phyloP scores from a whole-genome alignment of 176 grass and related monocot genomes.

The Ensete ventricosum region DNA sequence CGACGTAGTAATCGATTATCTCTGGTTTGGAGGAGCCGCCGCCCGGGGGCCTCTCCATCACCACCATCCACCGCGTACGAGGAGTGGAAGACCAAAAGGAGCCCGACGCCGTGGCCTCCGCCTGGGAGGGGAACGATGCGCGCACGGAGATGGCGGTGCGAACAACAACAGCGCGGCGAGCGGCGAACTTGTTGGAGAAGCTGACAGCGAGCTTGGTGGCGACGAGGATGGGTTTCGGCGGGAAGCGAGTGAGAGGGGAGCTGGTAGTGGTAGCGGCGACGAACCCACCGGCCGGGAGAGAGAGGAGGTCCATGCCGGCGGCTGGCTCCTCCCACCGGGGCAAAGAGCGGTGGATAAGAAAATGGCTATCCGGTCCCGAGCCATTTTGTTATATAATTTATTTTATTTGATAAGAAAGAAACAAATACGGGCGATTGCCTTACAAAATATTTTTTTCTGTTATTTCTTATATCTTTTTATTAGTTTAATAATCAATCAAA shows the following conservation, averaged over 20 bases:
- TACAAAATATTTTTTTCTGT: no score
- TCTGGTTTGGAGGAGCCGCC: constrained; percentile 38
- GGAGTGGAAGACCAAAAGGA: not conserved
- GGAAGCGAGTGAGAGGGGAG: not conserved
- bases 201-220: not conserved
- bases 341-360: not conserved
- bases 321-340: not conserved
- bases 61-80: constrained; percentile 43
- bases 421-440: no score
- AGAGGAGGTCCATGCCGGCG: not conserved
- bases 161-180: not conserved
- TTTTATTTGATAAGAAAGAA: no score
- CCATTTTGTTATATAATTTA: no score
- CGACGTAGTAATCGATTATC: constrained; percentile 63
- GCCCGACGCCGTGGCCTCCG: not conserved
- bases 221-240: not conserved
- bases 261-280: not conserved
- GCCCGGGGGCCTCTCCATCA: constrained; percentile 33
- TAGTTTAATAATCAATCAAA: no score
- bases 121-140: not conserved
- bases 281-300: not conserved
- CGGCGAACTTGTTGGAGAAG: constrained; percentile 2
- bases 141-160: not conserved
- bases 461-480: no score
- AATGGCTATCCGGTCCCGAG: not conserved